Evolutionary conservation across 78 protist species (phyloP), one percentile per base, ranked within the genome.

Genomic region (Planoprotostelium fungivorum): DNA sequence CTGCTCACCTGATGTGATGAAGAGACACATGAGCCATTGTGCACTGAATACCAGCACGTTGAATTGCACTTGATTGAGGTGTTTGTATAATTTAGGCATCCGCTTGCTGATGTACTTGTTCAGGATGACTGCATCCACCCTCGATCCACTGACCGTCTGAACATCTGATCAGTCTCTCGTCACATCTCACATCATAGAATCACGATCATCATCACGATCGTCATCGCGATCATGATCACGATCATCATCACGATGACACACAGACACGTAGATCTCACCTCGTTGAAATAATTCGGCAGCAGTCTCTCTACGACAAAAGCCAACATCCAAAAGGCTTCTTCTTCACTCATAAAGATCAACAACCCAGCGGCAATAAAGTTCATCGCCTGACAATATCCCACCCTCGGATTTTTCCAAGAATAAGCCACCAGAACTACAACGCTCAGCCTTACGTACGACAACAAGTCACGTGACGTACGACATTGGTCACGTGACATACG

Each of bases 311-410:
- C 73, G 16, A 51, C 73, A 51, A 25, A 51, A 51, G 73, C 73
- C 1, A 96, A 90, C 39, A 95, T 89, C 98, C 97, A 95, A 86
- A 96, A 96, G 10, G 97, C 94, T 34, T 92, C 93, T 84, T 94
- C 97, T 36, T 96, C 98, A 38, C 84, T 87, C 87, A 90, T 88
- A 34, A 93, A 94, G 34, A 96, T 87, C 36, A 96, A 88, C 84
- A 96, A 86, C 83, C 94, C 93, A 23, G 95, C 94, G 9, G 96
- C 93, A 0, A 96, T 89, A 34, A 95, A 90, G 91, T 96, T 96
- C 96, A 96, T 94, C 34, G 91, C 85, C 36, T 91, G 94, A 89
- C 98, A 96, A 86, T 96, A 96, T 0, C 98, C 98, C 29, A 96
- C 91, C 1, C 88, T 35, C 34, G 98, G 96, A 29, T 94, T 94